Conservation (phyloP, 2,329 filamentous ascomycete species). For the Phyllosticta citriasiana region DNA sequence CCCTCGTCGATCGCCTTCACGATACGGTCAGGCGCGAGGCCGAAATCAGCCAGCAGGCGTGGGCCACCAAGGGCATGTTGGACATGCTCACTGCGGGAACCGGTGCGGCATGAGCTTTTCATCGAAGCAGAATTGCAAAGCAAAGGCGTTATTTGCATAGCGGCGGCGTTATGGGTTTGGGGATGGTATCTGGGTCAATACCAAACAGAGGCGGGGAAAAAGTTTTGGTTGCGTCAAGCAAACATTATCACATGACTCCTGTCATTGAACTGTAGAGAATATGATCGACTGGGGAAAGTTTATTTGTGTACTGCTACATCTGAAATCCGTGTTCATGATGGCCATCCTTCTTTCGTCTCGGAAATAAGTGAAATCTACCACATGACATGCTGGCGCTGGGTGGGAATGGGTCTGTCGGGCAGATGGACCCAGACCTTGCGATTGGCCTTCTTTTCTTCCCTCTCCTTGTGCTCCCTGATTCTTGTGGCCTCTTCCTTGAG, state of each 20-base stretch:
- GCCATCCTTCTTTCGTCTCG: neutral
- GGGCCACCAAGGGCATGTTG: constrained; percentile 78
- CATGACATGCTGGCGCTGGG: constrained; percentile 80
- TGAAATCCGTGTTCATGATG: neutral
- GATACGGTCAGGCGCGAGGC: constrained; percentile 64
- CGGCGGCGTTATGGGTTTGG: constrained; percentile 24
- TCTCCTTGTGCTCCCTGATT: constrained; percentile 69
- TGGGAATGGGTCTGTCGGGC: constrained; percentile 73
- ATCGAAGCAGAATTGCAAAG: neutral
- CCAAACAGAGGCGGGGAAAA: neutral
- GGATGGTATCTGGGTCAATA: neutral
- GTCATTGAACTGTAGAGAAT: neutral
- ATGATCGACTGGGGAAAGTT: neutral
- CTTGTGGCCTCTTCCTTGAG: constrained; percentile 92
- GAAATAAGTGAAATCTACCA: constrained; percentile 50
- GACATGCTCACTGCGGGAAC: constrained; percentile 56
- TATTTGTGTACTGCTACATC: neutral
- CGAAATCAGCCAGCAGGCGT: constrained; percentile 73
- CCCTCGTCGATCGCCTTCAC: constrained; percentile 58
- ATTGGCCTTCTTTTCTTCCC: constrained; percentile 62
- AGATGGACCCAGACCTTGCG: constrained; percentile 79
- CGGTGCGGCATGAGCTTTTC: neutral
- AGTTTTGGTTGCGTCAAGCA: neutral
- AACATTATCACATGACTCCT: neutral
- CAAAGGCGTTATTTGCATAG: constrained; percentile 21